Evolutionary conservation across 257 asterid genomes (phyloP).

Genomic region (Haberlea rhodopensis): DNA sequence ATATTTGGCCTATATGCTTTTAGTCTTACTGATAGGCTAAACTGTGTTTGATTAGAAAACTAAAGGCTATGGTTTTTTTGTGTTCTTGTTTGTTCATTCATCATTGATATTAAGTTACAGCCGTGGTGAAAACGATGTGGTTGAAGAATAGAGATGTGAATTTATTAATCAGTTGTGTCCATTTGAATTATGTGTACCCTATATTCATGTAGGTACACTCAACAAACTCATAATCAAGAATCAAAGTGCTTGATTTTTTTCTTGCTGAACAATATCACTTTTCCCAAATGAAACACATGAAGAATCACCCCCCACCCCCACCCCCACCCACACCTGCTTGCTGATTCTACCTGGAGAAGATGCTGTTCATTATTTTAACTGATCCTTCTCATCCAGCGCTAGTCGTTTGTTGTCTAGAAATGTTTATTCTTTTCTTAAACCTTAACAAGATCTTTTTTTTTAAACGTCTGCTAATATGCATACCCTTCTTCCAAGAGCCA

Average conservation of each 20-base stretch:
- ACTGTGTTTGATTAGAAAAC: background rate
- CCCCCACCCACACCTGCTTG: too few relatives aligned
- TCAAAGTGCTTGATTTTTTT: background rate
- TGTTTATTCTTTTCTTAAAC: too few relatives aligned
- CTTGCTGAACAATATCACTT: background rate
- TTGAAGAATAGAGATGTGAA: background rate
- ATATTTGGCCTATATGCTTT: background rate
- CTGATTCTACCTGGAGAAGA: too few relatives aligned
- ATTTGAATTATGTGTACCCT: too few relatives aligned
- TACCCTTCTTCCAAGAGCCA: background rate
- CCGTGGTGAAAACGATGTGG: background rate
- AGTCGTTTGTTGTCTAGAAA: background rate
- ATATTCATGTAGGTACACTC: background rate
- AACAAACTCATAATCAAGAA: background rate
- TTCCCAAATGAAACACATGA: background rate
- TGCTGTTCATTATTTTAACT: too few relatives aligned
- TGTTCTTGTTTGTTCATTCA: background rate
- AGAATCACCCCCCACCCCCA: background rate
- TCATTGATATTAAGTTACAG: conserved; percentile 12
- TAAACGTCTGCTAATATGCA: background rate
- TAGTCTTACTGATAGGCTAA: conserved; percentile 15
- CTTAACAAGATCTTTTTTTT: background rate
- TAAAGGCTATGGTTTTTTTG: too few relatives aligned
- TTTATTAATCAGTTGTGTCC: background rate
- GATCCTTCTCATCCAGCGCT: conserved; percentile 2